Base-by-base conservation (phyloP, 1,284 basidiomycete species). In the Exsudoporus floridanus region DNA sequence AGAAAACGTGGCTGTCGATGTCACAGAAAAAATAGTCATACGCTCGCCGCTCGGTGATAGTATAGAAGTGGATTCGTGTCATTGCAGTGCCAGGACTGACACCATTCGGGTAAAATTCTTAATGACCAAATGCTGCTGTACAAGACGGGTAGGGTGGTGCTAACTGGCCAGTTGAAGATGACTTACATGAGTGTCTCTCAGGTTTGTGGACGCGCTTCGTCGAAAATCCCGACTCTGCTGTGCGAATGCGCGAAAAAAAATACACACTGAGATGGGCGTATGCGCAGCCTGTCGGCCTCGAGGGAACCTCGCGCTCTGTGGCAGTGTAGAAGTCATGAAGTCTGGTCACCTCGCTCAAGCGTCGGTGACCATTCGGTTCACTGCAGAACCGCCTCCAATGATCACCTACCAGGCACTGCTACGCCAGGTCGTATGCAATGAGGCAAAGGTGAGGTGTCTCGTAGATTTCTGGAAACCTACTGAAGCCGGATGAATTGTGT, bases 1-100 rank as follows among this genome's bases (percentile, higher is more conserved):
- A 53, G 44, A 66, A 68, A 70, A 63, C 63, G 65, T 65, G 68
- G 60, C 30, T 16, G 42, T 43, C 48, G 46, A 53, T 46, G 51
- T 41, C 53, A 53, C 40, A 54, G 46, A 55, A 43, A 36, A 50
- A 52, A 51, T 30, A 18, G 38, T 55, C 45, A 38, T 48, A 41
- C 43, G 7, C 46, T 52, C 41, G 46, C 46, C 43, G 48, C 36
- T 55, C 53, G 62, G 61, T 43, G 50, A 70, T 25, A 55, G 52
- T 47, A 39, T 45, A 47, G 18, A 47, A 43, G 44, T 47, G 43
- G 23, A 37, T 45, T 54, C 37, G 60, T 42, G 54, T 53, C 64
- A 55, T 51, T 64, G 65, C 66, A 50, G 57, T 60, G 56, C 53
- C 31, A 52, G 46, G 54, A 48, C 39, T 41, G 44, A 61, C 52